Evolutionary conservation across 352 stramenopile species (phyloP), one percentile per base, ranked within the genome.

Genomic region (Pythium aphanidermatum): DNA sequence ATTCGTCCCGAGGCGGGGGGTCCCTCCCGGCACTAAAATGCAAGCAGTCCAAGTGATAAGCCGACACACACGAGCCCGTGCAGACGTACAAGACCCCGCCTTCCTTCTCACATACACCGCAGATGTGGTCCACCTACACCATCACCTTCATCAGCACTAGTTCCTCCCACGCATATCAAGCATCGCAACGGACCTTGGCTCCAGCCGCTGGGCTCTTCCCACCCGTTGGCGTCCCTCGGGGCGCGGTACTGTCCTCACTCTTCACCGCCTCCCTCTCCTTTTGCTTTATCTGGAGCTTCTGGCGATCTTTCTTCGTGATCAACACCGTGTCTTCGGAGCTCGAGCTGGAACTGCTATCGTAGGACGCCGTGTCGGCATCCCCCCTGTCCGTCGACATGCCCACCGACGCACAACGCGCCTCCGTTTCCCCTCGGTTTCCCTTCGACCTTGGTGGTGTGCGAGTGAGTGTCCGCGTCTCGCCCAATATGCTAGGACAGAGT

Each of bases 241-340:
- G 32, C 10, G 37, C 33, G 11, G 25, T 28, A 13, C 17, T 49
- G 19, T 25, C 31, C 23, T 46, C 35, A n/a, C 23, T 30, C 10
- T 37, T 23, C 21, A 78, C 57, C 19, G 56, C 55, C 47, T 75
- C 65, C 13, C 78, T 48, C 53, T 83, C 55, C 36, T 74, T 68
- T 46, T 84, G 66, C 39, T 84, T 79, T 44, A 78, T 66, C 51
- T 75, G 71, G 34, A 71, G 60, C 26, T 70, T 71, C 44, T 86
- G 67, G 41, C 81, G 64, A 30, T 84, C 66, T 39, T 71, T 69
- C 35, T 77, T 80, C 37, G 74, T 74, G 40, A 90, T 84, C 9
- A 90, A 65, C 55, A 90, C 77, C 23, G 70, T 80, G 63, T 90
- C 69, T 26, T 76, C 83, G n/a, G 62, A 71, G 36, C 59, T 73